A percentile compares a stretch with the other conserved stretches of the same genome.
These are phyloP conservation scores for Panaeolus papilionaceus DNA, from an alignment of 768 basidiomycete genomes.

Conservation along the genomic window DNA sequence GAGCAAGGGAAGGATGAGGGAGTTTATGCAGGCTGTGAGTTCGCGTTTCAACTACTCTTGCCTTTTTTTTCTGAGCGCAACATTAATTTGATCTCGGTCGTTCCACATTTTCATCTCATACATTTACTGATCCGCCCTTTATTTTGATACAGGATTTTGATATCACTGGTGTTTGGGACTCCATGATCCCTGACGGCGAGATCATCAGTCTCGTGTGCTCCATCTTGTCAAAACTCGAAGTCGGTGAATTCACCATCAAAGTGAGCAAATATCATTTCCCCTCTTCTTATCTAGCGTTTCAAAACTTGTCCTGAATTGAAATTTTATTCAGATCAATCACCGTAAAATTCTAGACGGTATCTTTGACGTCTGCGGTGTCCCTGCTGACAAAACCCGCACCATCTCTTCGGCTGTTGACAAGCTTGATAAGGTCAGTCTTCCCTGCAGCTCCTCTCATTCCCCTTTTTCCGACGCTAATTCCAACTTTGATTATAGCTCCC, in stretches of 20 bases:
- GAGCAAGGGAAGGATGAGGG: conserved; percentile 97
- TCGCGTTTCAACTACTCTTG: background rate
- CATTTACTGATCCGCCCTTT: background rate
- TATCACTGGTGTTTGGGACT: conserved; percentile 89
- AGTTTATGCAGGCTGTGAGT: conserved; percentile 95
- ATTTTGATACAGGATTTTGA: conserved; percentile 80
- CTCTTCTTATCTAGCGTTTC: background rate
- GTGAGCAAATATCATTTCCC: conserved; percentile 38
- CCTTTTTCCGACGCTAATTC: background rate
- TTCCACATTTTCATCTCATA: background rate
- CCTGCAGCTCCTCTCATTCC: conserved; percentile 1
- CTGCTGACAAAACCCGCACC: conserved; percentile 83
- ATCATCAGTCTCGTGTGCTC: conserved; percentile 83
- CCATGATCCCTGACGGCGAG: conserved; percentile 98
- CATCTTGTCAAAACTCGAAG: conserved; percentile 80
- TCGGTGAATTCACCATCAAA: conserved; percentile 96
- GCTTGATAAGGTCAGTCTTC: conserved; percentile 82
- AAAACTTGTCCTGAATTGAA: background rate
- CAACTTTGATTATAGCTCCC: conserved; percentile 57
- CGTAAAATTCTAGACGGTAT: conserved; percentile 97
- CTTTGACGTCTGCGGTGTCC: conserved; percentile 96
- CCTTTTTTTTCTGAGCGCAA: background rate
- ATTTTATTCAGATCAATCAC: conserved; percentile 79
- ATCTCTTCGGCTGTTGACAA: conserved; percentile 99
- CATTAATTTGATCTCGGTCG: background rate